Conservation (phyloP, 2,329 filamentous ascomycete genomes). For the Pseudogymnoascus verrucosus region DNA sequence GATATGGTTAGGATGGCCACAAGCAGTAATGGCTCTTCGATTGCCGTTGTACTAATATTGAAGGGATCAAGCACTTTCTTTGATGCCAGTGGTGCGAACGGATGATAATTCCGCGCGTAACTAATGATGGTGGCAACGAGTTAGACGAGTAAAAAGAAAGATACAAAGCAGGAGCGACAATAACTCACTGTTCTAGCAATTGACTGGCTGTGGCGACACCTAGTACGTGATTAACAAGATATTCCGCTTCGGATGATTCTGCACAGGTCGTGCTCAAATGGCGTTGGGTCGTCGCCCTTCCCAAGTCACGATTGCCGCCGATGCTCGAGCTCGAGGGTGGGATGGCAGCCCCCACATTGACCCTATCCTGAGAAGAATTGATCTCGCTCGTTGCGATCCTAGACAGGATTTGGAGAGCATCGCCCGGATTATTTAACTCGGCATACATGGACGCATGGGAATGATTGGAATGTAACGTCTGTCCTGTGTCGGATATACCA, state of each 20-base stretch:
- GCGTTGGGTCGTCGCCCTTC: not conserved
- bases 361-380: not conserved
- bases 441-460: constrained; percentile 6
- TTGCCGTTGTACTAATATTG: not conserved
- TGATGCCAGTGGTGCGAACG: constrained; percentile 1
- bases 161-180: not conserved
- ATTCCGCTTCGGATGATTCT: not conserved
- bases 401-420: constrained; percentile 11
- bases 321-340: not conserved
- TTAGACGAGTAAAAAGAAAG: not conserved
- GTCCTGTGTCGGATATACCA: not conserved
- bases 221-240: not conserved
- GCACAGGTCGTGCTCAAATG: not conserved
- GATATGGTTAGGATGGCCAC: constrained; percentile 10
- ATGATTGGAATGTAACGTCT: not conserved
- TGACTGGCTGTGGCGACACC: not conserved
- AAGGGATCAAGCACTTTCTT: not conserved
- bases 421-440: constrained; percentile 9
- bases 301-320: not conserved
- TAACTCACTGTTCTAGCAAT: not conserved
- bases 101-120: constrained; percentile 9
- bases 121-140: not conserved
- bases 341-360: not conserved
- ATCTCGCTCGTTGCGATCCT: not conserved
- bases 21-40: constrained; percentile 10